Base-by-base conservation (phyloP, 192 early-diverging fungal genomes). In the Blastocladiella britannica region DNA sequence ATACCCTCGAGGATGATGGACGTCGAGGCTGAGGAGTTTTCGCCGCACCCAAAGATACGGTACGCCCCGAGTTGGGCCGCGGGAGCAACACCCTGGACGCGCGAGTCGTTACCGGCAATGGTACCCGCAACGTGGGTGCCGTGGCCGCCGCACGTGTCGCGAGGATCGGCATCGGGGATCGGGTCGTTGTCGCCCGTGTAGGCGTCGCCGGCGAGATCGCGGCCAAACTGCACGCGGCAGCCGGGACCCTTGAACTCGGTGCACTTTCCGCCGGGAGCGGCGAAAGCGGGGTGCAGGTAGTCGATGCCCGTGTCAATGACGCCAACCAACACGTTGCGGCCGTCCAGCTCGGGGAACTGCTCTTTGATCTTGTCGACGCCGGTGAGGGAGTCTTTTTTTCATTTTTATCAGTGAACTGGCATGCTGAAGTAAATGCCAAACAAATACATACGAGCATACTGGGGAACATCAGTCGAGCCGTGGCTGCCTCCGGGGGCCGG, bases 41-140 rank as follows among this genome's bases (percentile, higher is more conserved):
- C n/a, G 58, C 70, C 71, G 65, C 89, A 92, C 6, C 86, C 84
- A 65, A 87, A 85, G 22, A 91, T 74, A 57, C 89, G 72, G 74
- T 86, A 95, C 5, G 74, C 76, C 7, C 84, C 84, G 27, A 92
- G 64, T 3, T 72, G 85, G 26, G 80, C 88, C 53, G 76, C 75
- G 0, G 91, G 91, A 18, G 87, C 89, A 23, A 90, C 84, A 51
- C 91, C 91, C 26, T 61, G 66, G 57, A 88, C 60, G 28, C 58
- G 64, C 7, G 28, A 52, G 3, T 30, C 25, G 60, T 82, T 79
- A n/a, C 79, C 69, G 15, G 80, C 86, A 15, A 76, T 84, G 58
- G 86, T 76, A 4, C 85, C 85, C 12, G 75, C 67, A 12, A 81
- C 70, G 31, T 82, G 77, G 20, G 79, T 81, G 20, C 80, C 78